Base-by-base conservation (phyloP, 441 rosid species). In the Cnidoscolus chayamansa region DNA sequence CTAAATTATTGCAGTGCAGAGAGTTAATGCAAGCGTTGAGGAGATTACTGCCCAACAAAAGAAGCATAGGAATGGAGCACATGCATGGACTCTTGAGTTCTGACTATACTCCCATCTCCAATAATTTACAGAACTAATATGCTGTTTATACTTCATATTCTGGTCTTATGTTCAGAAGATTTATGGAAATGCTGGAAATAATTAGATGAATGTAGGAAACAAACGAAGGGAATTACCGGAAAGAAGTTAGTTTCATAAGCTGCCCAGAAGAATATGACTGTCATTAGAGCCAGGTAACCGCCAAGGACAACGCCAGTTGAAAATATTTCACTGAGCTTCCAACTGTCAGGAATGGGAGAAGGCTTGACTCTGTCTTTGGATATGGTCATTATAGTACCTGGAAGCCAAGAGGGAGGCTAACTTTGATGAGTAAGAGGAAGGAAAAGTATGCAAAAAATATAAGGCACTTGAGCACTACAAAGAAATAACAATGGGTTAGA, bases 341-440 rank as follows among this genome's bases (percentile, higher is more conserved):
- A 93, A 82, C 96, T 91, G 73, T 91, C 98, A 49, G 97, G 98
- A 73, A 89, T 54, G 1, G 97, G 94, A 70, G 97, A 93, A 37
- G 98, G 98, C 84, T 86, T 90, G 31, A 93, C 96, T 57, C 88
- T 79, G 74, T 93, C 98, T 81, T 91, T 91, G 70, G 98, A 89
- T 78, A 93, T 93, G 19, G 97, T 93, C 95, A 93, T 90, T 71
- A 93, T 93, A 30, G 96, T 93, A 76, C 91, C 89, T 90, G 74
- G 30, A 13, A 58, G 48, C 43, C 45, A 3, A 50, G 8, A 47
- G 17, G 30, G 10, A 51, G 30, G 35, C 51, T 9, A 71, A 58
- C 4, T 45, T 25, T 15, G 63, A 63, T 7, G 9, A 72, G 76
- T 31, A 35, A 65, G 70, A 59, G 51, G 45, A 35, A 35, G 31